Evolutionary conservation across 345 rosid genomes (phyloP).

Genomic region (Angophora floribunda): DNA sequence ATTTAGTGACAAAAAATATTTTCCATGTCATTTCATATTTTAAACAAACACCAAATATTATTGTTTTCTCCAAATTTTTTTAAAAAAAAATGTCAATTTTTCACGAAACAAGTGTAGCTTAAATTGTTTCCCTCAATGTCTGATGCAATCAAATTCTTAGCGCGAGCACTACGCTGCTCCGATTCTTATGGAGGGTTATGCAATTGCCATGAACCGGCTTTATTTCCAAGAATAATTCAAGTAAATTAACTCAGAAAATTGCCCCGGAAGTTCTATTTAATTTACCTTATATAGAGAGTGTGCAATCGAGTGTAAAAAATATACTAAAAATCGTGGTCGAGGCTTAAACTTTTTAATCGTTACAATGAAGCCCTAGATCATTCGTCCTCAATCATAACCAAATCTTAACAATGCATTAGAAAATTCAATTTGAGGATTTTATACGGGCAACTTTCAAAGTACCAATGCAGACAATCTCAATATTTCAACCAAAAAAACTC

Average conservation of each 20-base stretch:
- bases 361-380: not conserved
- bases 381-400: not conserved
- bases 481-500: too few species aligned
- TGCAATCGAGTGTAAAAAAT: not conserved
- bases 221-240: not conserved
- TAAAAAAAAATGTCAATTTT: not conserved
- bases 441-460: not conserved
- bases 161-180: not conserved
- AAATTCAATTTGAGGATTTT: not conserved
- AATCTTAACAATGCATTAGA: not conserved
- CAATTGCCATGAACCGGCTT: not conserved
- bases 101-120: not conserved
- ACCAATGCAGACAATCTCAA: not conserved
- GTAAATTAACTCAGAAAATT: not conserved
- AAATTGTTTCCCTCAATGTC: not conserved
- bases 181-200: not conserved
- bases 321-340: not conserved
- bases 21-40: too few species aligned
- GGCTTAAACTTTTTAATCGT: not conserved
- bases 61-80: not conserved
- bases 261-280: not conserved
- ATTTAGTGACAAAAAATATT: too few species aligned
- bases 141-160: not conserved
- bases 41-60: too few species aligned
- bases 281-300: not conserved